phyloP scores from a whole-genome alignment of 1,139 yeast species.

The Yamadazyma triangularis region DNA sequence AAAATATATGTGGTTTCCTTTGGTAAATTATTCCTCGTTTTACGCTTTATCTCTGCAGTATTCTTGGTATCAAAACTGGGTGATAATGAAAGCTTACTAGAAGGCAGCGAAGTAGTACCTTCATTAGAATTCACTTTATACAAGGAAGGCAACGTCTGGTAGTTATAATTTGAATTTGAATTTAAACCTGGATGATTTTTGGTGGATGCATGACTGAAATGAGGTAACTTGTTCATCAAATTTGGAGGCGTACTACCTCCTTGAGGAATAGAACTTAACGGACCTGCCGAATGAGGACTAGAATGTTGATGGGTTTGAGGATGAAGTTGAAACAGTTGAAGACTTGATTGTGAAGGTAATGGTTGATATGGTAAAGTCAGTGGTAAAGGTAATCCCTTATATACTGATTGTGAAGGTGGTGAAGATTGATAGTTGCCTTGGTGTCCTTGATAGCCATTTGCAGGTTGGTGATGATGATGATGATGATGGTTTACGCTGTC shows the following conservation, averaged over 20 bases:
- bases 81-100: constrained; percentile 1
- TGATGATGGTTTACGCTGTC: constrained; percentile 2
- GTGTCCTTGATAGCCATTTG: no score
- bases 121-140: not conserved
- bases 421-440: constrained; percentile 2
- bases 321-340: no score
- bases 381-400: not conserved
- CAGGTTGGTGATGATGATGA: constrained; percentile 1
- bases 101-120: not conserved
- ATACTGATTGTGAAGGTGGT: constrained; percentile 1
- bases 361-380: no score
- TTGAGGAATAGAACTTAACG: not conserved
- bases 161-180: constrained; percentile 3
- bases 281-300: no score
- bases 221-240: not conserved
- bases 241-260: not conserved
- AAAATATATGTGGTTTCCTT: constrained; percentile 81
- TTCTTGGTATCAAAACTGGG: constrained; percentile 1
- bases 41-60: constrained; percentile 18
- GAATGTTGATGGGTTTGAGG: not conserved
- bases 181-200: not conserved
- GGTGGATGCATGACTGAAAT: not conserved
- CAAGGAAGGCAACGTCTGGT: constrained; percentile 3
- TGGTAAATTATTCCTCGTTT: constrained; percentile 78
- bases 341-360: no score